Evolutionary conservation across 192 early-diverging fungal genomes (phyloP).

Genomic region (Podila horticola): DNA sequence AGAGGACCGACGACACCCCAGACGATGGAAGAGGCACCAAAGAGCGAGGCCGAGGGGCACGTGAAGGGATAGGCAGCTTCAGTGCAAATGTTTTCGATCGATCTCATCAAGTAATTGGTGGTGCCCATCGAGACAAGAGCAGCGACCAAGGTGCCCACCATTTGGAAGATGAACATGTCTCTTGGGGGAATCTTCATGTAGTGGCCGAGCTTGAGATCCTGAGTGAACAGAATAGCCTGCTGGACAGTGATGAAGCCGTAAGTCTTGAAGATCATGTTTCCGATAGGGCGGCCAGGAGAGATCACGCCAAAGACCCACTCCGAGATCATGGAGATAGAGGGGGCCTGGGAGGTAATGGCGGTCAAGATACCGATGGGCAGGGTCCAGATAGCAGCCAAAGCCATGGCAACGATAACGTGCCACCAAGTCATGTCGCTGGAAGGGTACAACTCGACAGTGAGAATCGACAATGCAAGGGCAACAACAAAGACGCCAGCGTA

Average conservation of each 20-base stretch:
- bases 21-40: constrained; percentile 79
- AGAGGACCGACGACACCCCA: constrained; percentile 84
- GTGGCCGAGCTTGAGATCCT: constrained; percentile 81
- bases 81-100: constrained; percentile 67
- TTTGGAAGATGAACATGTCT: constrained; percentile 81
- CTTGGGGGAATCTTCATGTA: constrained; percentile 89
- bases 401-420: constrained; percentile 61
- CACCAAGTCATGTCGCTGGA: constrained; percentile 69
- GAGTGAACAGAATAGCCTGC: constrained; percentile 69
- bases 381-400: constrained; percentile 60
- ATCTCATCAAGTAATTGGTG: constrained; percentile 72
- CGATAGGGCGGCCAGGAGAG: constrained; percentile 68
- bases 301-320: constrained; percentile 75
- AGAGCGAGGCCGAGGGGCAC: constrained; percentile 65
- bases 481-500: constrained; percentile 68
- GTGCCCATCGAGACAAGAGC: constrained; percentile 77
- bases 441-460: constrained; percentile 57
- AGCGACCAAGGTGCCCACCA: constrained; percentile 76
- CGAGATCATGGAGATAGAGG: constrained; percentile 72
- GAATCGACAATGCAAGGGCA: constrained; percentile 61
- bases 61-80: constrained; percentile 72
- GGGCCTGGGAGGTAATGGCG: constrained; percentile 67
- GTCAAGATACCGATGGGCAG: constrained; percentile 73
- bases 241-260: constrained; percentile 66
- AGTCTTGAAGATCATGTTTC: constrained; percentile 78